phyloP scores from a whole-genome alignment of 768 basidiomycete species.

The Phanerochaete sordida region DNA sequence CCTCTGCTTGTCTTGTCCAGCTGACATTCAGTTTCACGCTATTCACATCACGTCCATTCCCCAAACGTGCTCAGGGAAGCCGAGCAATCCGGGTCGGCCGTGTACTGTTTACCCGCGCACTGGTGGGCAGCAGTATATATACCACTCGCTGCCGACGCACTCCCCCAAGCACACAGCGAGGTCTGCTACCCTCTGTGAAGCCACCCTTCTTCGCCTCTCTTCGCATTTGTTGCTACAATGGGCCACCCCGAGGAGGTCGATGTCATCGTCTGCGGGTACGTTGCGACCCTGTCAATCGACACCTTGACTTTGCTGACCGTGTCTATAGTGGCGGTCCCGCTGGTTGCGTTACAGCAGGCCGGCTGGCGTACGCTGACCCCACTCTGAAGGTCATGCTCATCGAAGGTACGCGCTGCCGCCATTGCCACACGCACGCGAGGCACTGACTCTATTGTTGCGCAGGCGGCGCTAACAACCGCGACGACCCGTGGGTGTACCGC shows the following conservation, averaged over 20 bases:
- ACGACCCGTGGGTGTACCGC: slow-evolving; percentile 73
- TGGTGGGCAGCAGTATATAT: slow-evolving; percentile 1
- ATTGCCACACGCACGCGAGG: not conserved
- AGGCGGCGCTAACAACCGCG: slow-evolving; percentile 69
- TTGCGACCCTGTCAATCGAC: not conserved
- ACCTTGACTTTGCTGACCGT: not conserved
- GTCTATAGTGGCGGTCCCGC: slow-evolving; percentile 54
- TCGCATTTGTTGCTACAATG: slow-evolving; percentile 20
- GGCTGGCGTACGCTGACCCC: slow-evolving; percentile 68
- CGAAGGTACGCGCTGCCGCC: slow-evolving; percentile 41
- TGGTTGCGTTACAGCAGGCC: slow-evolving; percentile 67
- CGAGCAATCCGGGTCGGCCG: slow-evolving; percentile 5
- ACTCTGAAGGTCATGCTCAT: slow-evolving; percentile 74
- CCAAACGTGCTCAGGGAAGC: slow-evolving; percentile 3
- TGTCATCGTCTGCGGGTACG: slow-evolving; percentile 59
- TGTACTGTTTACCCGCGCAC: not conserved
- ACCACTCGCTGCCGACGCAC: not conserved
- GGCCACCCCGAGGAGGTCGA: slow-evolving; percentile 69
- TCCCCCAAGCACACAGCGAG: slow-evolving; percentile 12
- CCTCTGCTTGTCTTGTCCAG: not conserved
- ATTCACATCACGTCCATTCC: not conserved
- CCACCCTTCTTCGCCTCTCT: not conserved
- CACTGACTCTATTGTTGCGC: not conserved
- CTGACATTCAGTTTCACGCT: slow-evolving; percentile 5
- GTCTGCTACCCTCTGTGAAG: not conserved